A percentile compares a stretch with the other conserved stretches of the same genome.
Conservation (phyloP, 768 basidiomycete genomes). For the Paxillus involutus region DNA sequence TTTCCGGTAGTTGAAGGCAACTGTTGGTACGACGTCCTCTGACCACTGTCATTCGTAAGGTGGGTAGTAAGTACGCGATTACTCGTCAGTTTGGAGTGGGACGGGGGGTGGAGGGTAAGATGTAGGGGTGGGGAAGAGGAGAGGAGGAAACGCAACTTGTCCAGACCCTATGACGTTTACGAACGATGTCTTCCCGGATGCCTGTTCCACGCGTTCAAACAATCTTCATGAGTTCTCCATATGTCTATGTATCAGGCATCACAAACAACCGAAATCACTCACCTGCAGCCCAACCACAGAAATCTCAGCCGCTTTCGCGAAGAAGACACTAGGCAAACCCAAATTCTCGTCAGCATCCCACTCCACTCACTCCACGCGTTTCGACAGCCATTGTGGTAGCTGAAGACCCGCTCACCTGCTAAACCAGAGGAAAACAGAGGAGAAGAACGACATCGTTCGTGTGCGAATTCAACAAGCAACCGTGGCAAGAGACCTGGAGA, state of each 20-base stretch:
- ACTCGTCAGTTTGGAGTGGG: neutral
- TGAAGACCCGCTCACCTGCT: slow-evolving; percentile 35
- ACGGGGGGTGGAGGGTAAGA: neutral
- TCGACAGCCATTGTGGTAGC: neutral
- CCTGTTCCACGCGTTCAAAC: slow-evolving; percentile 41
- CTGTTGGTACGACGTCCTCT: slow-evolving; percentile 94
- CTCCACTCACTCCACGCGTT: neutral
- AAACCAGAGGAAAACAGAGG: slow-evolving; percentile 59
- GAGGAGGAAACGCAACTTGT: slow-evolving; percentile 41
- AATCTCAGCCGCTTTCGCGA: slow-evolving; percentile 84
- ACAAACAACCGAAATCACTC: neutral
- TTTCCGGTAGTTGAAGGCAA: slow-evolving; percentile 90
- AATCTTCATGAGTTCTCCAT: neutral
- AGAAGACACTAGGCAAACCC: slow-evolving; percentile 61
- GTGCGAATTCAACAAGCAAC: neutral
- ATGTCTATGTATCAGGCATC: neutral
- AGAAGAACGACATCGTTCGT: slow-evolving; percentile 45
- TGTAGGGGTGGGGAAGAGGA: neutral
- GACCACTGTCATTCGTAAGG: slow-evolving; percentile 61
- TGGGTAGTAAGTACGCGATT: neutral
- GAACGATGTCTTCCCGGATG: slow-evolving; percentile 93
- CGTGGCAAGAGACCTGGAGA: too few species aligned
- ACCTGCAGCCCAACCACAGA: slow-evolving; percentile 92
- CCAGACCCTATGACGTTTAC: slow-evolving; percentile 90
- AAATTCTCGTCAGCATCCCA: neutral